A percentile compares a stretch with the other conserved stretches of the same genome.
Evolutionary conservation across 352 stramenopile species (phyloP).

Genomic region (Phytophthora aleatoria): DNA sequence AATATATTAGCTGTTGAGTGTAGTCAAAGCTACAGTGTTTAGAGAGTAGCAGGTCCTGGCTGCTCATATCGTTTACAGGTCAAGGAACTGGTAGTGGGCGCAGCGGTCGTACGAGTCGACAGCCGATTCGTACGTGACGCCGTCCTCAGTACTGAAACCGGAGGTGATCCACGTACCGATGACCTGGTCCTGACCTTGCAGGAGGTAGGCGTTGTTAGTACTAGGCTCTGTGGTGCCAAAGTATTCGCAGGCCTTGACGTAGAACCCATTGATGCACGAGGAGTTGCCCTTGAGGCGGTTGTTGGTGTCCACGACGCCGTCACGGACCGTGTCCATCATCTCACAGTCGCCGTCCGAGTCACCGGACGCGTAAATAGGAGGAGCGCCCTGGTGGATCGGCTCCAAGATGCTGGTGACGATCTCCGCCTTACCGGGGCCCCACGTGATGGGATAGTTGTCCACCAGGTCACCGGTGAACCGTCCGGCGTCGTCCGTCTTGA

Average conservation of each 20-base stretch:
- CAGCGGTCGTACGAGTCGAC: slow-evolving; percentile 43
- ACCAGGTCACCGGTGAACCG: slow-evolving; percentile 50
- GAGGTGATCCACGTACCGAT: slow-evolving; percentile 71
- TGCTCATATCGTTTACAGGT: slow-evolving; percentile 23
- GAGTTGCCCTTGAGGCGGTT: slow-evolving; percentile 59
- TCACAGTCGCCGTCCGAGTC: slow-evolving; percentile 68
- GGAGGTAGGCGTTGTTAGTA: slow-evolving; percentile 57
- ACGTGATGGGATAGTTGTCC: slow-evolving; percentile 68
- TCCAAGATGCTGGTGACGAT: slow-evolving; percentile 56
- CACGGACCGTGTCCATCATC: slow-evolving; percentile 60
- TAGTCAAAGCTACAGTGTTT: slow-evolving; percentile 5
- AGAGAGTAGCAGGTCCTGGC: neutral
- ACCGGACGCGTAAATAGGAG: slow-evolving; percentile 57
- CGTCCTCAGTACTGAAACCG: slow-evolving; percentile 67
- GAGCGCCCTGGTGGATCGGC: slow-evolving; percentile 48
- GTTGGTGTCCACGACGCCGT: slow-evolving; percentile 68
- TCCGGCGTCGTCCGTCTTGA: slow-evolving; percentile 41
- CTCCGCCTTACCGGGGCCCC: slow-evolving; percentile 56
- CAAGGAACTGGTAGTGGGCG: slow-evolving; percentile 46
- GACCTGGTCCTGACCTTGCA: slow-evolving; percentile 68
- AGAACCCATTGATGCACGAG: slow-evolving; percentile 65
- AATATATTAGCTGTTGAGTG: slow-evolving; percentile 22
- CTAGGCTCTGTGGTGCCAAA: slow-evolving; percentile 41
- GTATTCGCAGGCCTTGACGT: slow-evolving; percentile 62
- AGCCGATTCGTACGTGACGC: slow-evolving; percentile 51